Evolutionary conservation across 2,329 filamentous ascomycete genomes (phyloP), one percentile per base, ranked within the genome.

Genomic region (Aspergillus arachidicola): DNA sequence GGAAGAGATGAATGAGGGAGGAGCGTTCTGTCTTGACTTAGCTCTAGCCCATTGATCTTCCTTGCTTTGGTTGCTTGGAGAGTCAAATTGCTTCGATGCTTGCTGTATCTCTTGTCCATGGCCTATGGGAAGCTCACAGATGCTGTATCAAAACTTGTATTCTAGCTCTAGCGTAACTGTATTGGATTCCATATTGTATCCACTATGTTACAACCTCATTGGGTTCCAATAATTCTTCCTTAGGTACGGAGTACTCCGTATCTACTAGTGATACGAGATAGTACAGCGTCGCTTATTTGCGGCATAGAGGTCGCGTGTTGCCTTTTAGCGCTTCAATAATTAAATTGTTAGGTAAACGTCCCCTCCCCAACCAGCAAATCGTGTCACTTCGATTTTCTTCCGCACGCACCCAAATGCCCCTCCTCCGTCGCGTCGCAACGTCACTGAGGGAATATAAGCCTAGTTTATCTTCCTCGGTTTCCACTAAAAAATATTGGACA

Each of bases 1-100:
- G 85, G 84, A 55, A 81, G 81, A 70, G 87, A 87, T 76, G 82
- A 81, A 64, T 88, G 76, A 80, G 62, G 11, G 32, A 21, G 46
- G 48, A 4, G 34, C 12, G 34, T 32, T 10, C 26, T 45, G 3
- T n/a, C 32, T 45, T 28, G 21, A 34, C 59, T 14, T 41, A 28
- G n/a, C 36, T 41, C 38, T 41, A n/a, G 36, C 50, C 48, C 19
- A 7, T 51, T 21, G 28, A n/a, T 11, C 14, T 34, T 34, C 11
- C 32, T 36, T 36, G 14, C 34, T 36, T 16, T 36, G 34, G 9
- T 51, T n/a, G 30, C 16, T 32, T 9, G 26, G 19, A 32, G 9
- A 28, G 26, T n/a, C 14, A n/a, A 32, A 26, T 46, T 51, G 28
- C 21, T 30, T 32, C 10, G 48, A 51, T 6, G 9, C 28, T 51